A percentile compares a stretch with the other conserved stretches of the same genome.
These are phyloP conservation scores for Hypoxylon sp. DNA, from an alignment of 2,329 filamentous ascomycete genomes.

Conservation along the genomic window DNA sequence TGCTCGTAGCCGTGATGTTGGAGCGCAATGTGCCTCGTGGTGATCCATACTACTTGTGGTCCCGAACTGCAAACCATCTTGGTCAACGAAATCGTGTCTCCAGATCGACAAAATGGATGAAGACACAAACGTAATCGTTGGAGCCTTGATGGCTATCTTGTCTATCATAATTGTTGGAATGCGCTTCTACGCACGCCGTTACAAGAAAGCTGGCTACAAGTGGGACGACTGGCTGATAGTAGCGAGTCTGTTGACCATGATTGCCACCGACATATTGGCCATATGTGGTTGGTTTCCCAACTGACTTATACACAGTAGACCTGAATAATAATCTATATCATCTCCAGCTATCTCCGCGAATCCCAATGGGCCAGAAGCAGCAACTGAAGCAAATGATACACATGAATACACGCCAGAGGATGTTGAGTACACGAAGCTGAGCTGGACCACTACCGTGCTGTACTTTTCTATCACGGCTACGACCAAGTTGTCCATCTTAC, in stretches of 20 bases:
- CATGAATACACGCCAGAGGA: constrained; percentile 20
- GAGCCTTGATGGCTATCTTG: not conserved
- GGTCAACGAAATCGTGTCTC: not conserved
- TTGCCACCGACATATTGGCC: constrained; percentile 27
- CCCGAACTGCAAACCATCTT: not conserved
- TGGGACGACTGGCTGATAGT: constrained; percentile 15
- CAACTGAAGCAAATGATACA: not conserved
- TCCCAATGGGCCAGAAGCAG: constrained; percentile 11
- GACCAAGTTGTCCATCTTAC: constrained; percentile 50
- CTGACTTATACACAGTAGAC: not conserved
- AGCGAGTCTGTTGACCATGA: constrained; percentile 17
- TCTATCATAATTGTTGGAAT: not conserved
- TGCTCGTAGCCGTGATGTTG: not conserved
- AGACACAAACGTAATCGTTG: not conserved
- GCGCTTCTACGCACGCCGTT: constrained; percentile 1
- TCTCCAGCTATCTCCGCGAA: constrained; percentile 9
- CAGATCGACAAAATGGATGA: not conserved
- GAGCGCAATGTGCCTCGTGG: not conserved
- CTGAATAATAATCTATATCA: not conserved
- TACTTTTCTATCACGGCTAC: constrained; percentile 50
- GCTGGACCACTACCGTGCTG: constrained; percentile 45
- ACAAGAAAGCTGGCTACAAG: not conserved
- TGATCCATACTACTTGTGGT: not conserved
- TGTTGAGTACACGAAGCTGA: constrained; percentile 28
- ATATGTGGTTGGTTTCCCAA: constrained; percentile 16